Conservation (phyloP, 2,329 filamentous ascomycete species). For the Ophiognomonia clavigignenti-juglandacearum region DNA sequence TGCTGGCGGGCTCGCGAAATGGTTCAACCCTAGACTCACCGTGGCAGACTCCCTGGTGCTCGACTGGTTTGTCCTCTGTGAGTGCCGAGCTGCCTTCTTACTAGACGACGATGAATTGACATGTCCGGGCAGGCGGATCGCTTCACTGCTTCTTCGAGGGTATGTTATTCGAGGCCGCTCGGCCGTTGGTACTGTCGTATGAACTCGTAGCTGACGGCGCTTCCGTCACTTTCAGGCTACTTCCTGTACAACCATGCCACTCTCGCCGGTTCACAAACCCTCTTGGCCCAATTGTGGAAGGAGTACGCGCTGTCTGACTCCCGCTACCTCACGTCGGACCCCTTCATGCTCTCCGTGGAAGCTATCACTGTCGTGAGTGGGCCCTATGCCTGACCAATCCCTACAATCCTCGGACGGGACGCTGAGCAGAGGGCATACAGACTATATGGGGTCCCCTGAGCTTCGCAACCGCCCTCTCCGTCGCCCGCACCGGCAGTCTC, state of each 20-base stretch:
- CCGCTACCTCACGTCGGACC: conserved; percentile 74
- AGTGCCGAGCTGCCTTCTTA: conserved; percentile 20
- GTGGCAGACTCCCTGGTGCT: conserved; percentile 38
- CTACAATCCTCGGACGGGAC: not conserved
- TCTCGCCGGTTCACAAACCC: conserved; percentile 62
- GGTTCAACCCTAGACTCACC: conserved; percentile 26
- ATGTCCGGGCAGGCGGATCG: conserved; percentile 50
- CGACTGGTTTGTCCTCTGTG: conserved; percentile 53
- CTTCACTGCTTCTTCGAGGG: conserved; percentile 83
- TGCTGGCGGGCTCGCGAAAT: conserved; percentile 26
- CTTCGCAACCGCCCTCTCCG: conserved; percentile 41
- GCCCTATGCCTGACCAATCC: not conserved
- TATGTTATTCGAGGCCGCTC: conserved; percentile 22
- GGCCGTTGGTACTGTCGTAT: not conserved
- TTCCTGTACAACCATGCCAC: conserved; percentile 65
- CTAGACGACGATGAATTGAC: conserved; percentile 11
- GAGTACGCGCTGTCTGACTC: conserved; percentile 87
- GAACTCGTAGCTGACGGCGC: conserved; percentile 4
- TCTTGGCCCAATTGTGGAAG: conserved; percentile 88
- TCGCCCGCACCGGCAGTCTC: conserved; percentile 35
- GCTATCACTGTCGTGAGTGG: conserved; percentile 67
- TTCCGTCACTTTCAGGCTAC: conserved; percentile 52
- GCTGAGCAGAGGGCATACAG: conserved; percentile 23
- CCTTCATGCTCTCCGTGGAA: conserved; percentile 86
- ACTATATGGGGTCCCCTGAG: conserved; percentile 56